Evolutionary conservation across 805 yeast genomes (phyloP), one percentile per base, ranked within the genome.

Genomic region (Millerago galiae): DNA sequence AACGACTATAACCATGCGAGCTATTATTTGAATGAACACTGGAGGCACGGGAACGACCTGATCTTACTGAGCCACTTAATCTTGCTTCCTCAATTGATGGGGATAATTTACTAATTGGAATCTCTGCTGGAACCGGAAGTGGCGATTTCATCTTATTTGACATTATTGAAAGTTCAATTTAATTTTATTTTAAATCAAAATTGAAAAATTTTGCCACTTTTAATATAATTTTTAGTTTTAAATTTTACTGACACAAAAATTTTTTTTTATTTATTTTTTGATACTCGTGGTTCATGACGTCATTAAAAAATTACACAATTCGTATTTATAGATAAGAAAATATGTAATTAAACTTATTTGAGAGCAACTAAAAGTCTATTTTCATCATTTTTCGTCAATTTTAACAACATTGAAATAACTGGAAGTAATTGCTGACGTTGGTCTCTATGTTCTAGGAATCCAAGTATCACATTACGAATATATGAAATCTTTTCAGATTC

Each of bases 401-500:
- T 77, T 46, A 91, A 71, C 40, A 91, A 62, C 50, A 86, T 79
- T 38, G 90, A 75, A 18, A 91, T 68, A 7, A 93, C 98, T 0
- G 98, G 97, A 27, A 93, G 66, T 34, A 91, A 70, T 59, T 81
- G 87, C 25, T 72, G 78, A 45, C 98, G 72, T 62, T 90, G 97
- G n/a, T 91, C 99, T 55, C 75, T 84, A 58, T 86, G 96, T 56
- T 90, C 96, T 42, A 93, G 63, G 59, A 84, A 93, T 2, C 97
- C 97, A 2, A 91, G 66, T n/a, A 91, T 62, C 3, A 91, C 96
- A 58, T 93, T 93, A 60, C 85, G 86, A 40, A 89, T 71, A 58
- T 91, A 91, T 11, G 95, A 86, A 16, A 82, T 70, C 52, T 78
- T 83, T 21, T 63, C 67, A 28, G 53, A 43, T n/a, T 59, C 63